These are phyloP conservation scores for Candida lessepsii DNA, from an alignment of 805 yeast genomes.

Conservation along the genomic window DNA sequence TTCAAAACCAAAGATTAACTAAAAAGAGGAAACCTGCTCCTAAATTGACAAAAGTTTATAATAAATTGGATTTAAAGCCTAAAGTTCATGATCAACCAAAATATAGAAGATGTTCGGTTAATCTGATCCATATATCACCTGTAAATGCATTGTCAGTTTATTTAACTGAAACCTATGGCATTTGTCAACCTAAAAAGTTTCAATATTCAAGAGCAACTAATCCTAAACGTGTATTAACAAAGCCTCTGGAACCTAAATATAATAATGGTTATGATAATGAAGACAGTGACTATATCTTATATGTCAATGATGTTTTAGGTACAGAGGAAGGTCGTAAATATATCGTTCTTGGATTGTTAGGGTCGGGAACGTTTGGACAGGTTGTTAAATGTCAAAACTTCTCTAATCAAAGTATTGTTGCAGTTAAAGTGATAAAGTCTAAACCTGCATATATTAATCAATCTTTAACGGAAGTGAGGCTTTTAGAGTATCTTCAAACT, in stretches of 20 bases:
- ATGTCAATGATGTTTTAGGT: slow-evolving; percentile 92
- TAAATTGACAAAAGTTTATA: slow-evolving; percentile 39
- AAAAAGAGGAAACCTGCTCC: slow-evolving; percentile 44
- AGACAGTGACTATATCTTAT: slow-evolving; percentile 85
- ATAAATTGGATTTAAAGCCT: slow-evolving; percentile 59
- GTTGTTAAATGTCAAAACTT: slow-evolving; percentile 90
- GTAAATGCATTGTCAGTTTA: slow-evolving; percentile 74
- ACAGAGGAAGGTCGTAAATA: slow-evolving; percentile 81
- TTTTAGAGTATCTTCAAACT: slow-evolving; percentile 76
- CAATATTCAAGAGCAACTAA: slow-evolving; percentile 80
- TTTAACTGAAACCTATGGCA: slow-evolving; percentile 73
- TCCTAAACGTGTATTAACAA: slow-evolving; percentile 89
- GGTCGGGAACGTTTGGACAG: slow-evolving; percentile 98
- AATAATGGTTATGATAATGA: slow-evolving; percentile 87
- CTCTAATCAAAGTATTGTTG: slow-evolving; percentile 80
- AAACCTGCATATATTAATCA: slow-evolving; percentile 90
- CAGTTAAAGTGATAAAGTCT: slow-evolving; percentile 91
- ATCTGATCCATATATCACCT: slow-evolving; percentile 71
- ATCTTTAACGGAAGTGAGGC: slow-evolving; percentile 83
- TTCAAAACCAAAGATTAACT: slow-evolving; percentile 23
- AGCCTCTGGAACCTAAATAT: slow-evolving; percentile 79
- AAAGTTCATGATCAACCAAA: slow-evolving; percentile 59
- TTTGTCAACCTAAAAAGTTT: slow-evolving; percentile 77
- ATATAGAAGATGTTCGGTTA: slow-evolving; percentile 66
- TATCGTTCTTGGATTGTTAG: slow-evolving; percentile 84